Conservation (phyloP, 768 basidiomycete species). For the Lactarius tabidus region DNA sequence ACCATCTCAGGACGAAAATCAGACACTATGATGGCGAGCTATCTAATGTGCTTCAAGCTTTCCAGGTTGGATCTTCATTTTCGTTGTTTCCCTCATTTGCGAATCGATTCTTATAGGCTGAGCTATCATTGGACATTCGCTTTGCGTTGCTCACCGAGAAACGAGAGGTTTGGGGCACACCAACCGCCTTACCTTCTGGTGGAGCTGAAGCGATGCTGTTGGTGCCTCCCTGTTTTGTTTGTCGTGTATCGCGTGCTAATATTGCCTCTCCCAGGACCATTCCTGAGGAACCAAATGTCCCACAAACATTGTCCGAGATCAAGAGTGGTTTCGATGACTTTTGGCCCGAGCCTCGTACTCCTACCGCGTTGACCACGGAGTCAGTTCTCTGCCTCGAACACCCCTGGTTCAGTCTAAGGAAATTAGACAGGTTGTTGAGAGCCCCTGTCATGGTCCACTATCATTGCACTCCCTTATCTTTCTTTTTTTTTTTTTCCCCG, state of each 20-base stretch:
- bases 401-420: not conserved
- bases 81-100: not conserved
- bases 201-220: not conserved
- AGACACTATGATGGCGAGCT: not conserved
- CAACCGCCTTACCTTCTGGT: not conserved
- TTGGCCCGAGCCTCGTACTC: not conserved
- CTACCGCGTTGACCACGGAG: not conserved
- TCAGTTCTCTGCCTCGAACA: not conserved
- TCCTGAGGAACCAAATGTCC: not conserved
- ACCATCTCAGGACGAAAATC: not conserved
- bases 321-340: not conserved
- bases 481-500: not conserved
- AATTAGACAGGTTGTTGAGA: not conserved
- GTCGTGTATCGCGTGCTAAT: not conserved
- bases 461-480: not conserved
- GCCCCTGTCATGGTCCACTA: not conserved
- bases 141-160: not conserved
- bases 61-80: not conserved
- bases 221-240: not conserved
- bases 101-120: not conserved
- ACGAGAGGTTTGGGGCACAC: not conserved
- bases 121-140: not conserved
- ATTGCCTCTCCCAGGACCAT: not conserved
- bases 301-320: not conserved
- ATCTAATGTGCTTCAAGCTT: not conserved